Evolutionary conservation across 495 filamentous ascomycete species (phyloP).

Genomic region (Trypethelium eluteriae): DNA sequence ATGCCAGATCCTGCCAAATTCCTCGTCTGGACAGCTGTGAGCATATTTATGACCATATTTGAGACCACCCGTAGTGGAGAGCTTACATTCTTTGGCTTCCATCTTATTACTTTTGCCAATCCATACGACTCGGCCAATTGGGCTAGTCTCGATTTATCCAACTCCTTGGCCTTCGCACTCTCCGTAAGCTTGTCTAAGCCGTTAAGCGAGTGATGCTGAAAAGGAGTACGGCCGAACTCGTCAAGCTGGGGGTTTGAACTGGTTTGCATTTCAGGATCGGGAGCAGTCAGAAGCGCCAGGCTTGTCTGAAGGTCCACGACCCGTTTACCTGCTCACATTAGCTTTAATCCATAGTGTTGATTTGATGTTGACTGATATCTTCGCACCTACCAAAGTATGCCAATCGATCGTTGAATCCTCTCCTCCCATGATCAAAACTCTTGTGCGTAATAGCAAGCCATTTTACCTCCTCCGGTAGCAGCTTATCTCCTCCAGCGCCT

Average conservation of each 20-base stretch:
- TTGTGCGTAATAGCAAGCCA: constrained; percentile 98
- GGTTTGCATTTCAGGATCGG: constrained; percentile 19
- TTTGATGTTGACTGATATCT: neutral
- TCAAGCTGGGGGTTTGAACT: constrained; percentile 33
- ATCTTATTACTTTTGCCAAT: constrained; percentile 65
- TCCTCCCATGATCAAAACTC: constrained; percentile 91
- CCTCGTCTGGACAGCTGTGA: constrained; percentile 46
- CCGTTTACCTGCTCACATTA: constrained; percentile 54
- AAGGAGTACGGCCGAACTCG: constrained; percentile 53
- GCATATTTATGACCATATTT: neutral
- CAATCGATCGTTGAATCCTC: constrained; percentile 89
- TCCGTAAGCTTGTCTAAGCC: constrained; percentile 60
- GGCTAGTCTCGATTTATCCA: constrained; percentile 53
- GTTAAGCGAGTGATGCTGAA: constrained; percentile 63
- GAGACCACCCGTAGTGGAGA: neutral
- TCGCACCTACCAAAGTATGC: constrained; percentile 71
- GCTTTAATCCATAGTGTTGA: neutral
- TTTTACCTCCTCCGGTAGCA: constrained; percentile 83
- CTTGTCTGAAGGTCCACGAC: constrained; percentile 74
- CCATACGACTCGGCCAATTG: constrained; percentile 61
- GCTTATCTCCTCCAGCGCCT: constrained; percentile 56
- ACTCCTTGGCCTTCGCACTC: constrained; percentile 48
- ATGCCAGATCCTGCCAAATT: constrained; percentile 66
- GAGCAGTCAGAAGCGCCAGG: constrained; percentile 55
- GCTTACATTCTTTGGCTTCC: constrained; percentile 75